These are phyloP conservation scores for Zymoseptoria crescenta DNA, from an alignment of 2,329 filamentous ascomycete genomes.

Conservation along the genomic window DNA sequence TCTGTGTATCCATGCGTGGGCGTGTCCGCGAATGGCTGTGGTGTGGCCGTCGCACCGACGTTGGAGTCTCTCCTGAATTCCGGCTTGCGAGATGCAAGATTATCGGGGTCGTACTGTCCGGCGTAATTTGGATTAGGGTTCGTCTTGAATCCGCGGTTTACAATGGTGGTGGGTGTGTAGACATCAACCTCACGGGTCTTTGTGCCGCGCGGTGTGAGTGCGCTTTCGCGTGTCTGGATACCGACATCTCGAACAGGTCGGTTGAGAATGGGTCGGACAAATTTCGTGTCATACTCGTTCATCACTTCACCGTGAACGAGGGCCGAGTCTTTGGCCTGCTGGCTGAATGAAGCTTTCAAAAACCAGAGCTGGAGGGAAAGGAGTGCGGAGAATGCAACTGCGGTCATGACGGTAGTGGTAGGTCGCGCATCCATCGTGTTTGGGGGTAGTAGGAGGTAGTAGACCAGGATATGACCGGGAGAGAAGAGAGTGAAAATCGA, in stretches of 20 bases:
- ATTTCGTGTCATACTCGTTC: conserved; percentile 93
- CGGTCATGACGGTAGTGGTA: conserved; percentile 77
- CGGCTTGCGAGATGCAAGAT: conserved; percentile 16
- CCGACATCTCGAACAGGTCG: conserved; percentile 69
- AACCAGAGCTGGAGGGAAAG: conserved; percentile 70
- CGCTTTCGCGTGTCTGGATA: conserved; percentile 59
- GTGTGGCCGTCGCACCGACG: neutral
- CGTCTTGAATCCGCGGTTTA: conserved; percentile 70
- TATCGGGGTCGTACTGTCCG: conserved; percentile 58
- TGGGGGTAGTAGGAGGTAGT: conserved; percentile 80
- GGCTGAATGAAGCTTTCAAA: conserved; percentile 65
- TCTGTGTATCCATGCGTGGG: conserved; percentile 22
- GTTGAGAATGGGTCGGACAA: conserved; percentile 82
- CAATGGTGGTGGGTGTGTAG: conserved; percentile 53
- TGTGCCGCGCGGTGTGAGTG: conserved; percentile 25
- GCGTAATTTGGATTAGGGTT: conserved; percentile 77
- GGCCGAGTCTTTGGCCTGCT: conserved; percentile 75
- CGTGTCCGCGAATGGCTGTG: conserved; percentile 9
- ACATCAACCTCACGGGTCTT: conserved; percentile 47
- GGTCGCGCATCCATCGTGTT: conserved; percentile 67
- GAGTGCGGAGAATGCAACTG: conserved; percentile 65
- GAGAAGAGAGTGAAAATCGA: conserved; percentile 85
- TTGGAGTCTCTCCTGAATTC: conserved; percentile 18
- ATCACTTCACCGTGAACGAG: conserved; percentile 87
- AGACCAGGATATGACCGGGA: conserved; percentile 84